Percentiles rank a stretch among this genome's conserved stretches.
Conservation (phyloP, 805 yeast species). For the Grigorovia transvaalensis region DNA sequence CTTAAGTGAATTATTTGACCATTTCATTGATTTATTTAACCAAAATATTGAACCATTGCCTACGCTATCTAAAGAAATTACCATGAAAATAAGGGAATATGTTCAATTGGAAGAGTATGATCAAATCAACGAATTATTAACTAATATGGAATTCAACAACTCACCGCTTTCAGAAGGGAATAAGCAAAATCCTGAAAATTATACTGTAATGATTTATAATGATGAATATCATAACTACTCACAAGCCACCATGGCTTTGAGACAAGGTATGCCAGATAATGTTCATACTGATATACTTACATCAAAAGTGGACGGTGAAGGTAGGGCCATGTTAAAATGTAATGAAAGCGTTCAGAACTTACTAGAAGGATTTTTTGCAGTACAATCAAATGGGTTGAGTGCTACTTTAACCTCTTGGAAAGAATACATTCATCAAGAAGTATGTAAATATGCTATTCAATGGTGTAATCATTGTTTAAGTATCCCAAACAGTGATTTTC, state of each 20-base stretch:
- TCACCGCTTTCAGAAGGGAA: background rate
- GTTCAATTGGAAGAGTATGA: conserved; percentile 15
- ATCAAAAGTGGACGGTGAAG: conserved; percentile 37
- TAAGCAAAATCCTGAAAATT: conserved; percentile 21
- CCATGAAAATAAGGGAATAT: conserved; percentile 21
- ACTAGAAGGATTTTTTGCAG: conserved; percentile 30
- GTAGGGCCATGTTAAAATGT: conserved; percentile 39
- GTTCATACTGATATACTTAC: conserved; percentile 30
- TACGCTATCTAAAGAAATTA: conserved; percentile 23
- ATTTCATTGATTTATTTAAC: conserved; percentile 32
- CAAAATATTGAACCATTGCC: conserved; percentile 28
- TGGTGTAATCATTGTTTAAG: conserved; percentile 41
- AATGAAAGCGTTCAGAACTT: conserved; percentile 20
- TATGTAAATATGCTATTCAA: conserved; percentile 35
- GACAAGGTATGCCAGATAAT: conserved; percentile 30
- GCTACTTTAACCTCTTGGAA: conserved; percentile 44
- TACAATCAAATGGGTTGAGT: conserved; percentile 41
- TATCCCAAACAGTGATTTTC: conserved; percentile 31
- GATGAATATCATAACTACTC: conserved; percentile 61
- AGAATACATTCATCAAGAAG: conserved; percentile 41
- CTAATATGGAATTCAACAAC: conserved; percentile 9
- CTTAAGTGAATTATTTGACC: conserved; percentile 29
- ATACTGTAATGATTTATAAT: conserved; percentile 58
- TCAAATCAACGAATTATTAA: conserved; percentile 13
- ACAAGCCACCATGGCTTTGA: conserved; percentile 42